These are phyloP conservation scores for Pseudophaeomoniella oleicola DNA, from an alignment of 2,329 filamentous ascomycete genomes.

Conservation along the genomic window DNA sequence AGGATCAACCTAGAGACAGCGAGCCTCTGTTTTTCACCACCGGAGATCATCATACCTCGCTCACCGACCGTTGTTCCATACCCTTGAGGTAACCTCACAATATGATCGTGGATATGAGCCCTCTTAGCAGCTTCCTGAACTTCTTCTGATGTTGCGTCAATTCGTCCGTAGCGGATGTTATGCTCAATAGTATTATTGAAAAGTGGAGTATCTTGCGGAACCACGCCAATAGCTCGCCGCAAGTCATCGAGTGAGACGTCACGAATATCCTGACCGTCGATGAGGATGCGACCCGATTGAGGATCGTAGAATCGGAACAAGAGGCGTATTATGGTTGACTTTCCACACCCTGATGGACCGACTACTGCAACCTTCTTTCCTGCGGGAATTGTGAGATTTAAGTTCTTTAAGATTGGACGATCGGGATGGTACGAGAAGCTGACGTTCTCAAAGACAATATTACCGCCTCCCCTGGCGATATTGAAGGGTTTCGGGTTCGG, in stretches of 20 bases:
- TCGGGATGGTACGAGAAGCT: constrained; percentile 83
- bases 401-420: constrained; percentile 70
- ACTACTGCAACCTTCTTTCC: constrained; percentile 95
- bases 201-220: constrained; percentile 89
- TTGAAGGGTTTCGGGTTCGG: constrained; percentile 58
- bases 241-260: constrained; percentile 71
- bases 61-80: constrained; percentile 88
- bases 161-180: constrained; percentile 84
- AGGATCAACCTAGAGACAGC: constrained; percentile 71
- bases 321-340: constrained; percentile 80
- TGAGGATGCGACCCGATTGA: constrained; percentile 67
- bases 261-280: constrained; percentile 86
- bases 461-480: constrained; percentile 56
- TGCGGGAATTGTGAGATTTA: constrained; percentile 78
- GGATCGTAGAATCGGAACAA: constrained; percentile 93
- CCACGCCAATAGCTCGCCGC: constrained; percentile 76
- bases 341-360: constrained; percentile 88
- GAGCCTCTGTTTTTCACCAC: constrained; percentile 82
- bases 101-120: constrained; percentile 73
- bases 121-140: constrained; percentile 66
- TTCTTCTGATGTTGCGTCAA: constrained; percentile 58
- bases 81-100: constrained; percentile 67
- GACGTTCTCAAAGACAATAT: constrained; percentile 91
- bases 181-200: constrained; percentile 96
- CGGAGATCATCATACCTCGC: constrained; percentile 90